Evolutionary conservation across 805 yeast genomes (phyloP), one percentile per base, ranked within the genome.

Genomic region (Starmerella stigmatis): DNA sequence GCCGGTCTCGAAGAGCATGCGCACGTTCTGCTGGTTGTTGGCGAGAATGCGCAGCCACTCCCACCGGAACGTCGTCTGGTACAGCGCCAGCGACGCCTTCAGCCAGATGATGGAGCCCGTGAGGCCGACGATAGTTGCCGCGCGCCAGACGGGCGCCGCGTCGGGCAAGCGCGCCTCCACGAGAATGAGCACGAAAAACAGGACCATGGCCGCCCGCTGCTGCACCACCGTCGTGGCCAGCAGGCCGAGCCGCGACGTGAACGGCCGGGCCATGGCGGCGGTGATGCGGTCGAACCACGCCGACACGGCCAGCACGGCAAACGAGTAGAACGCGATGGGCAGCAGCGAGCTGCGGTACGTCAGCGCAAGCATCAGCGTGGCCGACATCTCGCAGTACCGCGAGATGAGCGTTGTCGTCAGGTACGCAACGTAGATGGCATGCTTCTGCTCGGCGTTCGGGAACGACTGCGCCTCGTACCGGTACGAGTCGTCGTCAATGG

Each of bases 401-500:
- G 53, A 38, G 6, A 51, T 21, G 2, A 32, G 15, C 25, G 37
- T 23, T 2, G 53, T 42, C 27, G 47, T 25, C 2, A 43, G n/a
- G 41, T 49, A 54, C 17, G 49, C 45, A 4, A 46, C 47, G 23
- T 44, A 49, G 26, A 53, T 28, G 11, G 54, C 33, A 29, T 57
- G 58, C 36, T 50, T 46, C 37, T 57, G 60, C n/a, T 49, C 48
- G 15, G 48, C 51, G 2, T 55, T 45, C 10, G 60, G 60, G 41
- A 55, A 50, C 15, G 47, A 37, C 7, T 52, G 54, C 13, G 53
- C 52, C 43, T 55, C 60, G 23, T 50, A 48, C 31, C 57, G 54
- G 41, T 45, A 57, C 22, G 55, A 51, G 27, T 57, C 60, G 29
- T 57, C 60, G 43, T 57, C 60, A 20, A 57, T 57, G 16, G 60